A percentile compares a stretch with the other conserved stretches of the same genome.
phyloP scores from a whole-genome alignment of 2,329 filamentous ascomycete genomes.

The Aspergillus tamarii region DNA sequence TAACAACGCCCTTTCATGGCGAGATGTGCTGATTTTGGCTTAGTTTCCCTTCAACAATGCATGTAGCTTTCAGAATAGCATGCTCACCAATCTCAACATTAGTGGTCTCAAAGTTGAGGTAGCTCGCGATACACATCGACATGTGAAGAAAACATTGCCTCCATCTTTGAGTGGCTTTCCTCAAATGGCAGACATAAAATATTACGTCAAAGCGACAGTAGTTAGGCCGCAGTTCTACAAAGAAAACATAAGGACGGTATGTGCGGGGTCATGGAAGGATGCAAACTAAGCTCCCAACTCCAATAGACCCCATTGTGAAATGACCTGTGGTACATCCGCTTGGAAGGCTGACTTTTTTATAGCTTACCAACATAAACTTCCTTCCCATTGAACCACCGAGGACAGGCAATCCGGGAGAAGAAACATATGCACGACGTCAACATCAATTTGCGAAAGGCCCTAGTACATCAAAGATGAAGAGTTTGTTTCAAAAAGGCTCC shows the following conservation, averaged over 20 bases:
- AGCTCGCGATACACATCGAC: conserved; percentile 53
- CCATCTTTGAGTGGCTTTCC: conserved; percentile 88
- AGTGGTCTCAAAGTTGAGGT: conserved; percentile 50
- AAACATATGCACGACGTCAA: conserved; percentile 79
- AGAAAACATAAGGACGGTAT: conserved; percentile 73
- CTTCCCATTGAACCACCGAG: conserved; percentile 90
- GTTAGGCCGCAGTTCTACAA: conserved; percentile 86
- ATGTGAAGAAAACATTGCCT: conserved; percentile 84
- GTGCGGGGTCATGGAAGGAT: conserved; percentile 8
- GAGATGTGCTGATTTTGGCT: neutral
- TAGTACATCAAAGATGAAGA: conserved; percentile 54
- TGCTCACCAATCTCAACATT: conserved; percentile 51
- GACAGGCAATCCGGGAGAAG: conserved; percentile 66
- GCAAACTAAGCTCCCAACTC: neutral
- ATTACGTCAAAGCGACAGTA: conserved; percentile 95
- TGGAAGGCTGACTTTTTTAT: conserved; percentile 5
- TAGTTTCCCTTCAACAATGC: conserved; percentile 56
- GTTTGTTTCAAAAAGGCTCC: conserved; percentile 59
- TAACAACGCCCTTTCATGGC: neutral
- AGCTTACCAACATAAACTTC: conserved; percentile 72
- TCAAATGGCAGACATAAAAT: conserved; percentile 84
- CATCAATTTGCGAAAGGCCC: conserved; percentile 58
- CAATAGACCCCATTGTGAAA: neutral
- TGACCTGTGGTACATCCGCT: neutral
- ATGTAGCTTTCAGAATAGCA: conserved; percentile 48